Evolutionary conservation across 2,329 filamentous ascomycete genomes (phyloP).

Genomic region (Fusarium duplospermum): DNA sequence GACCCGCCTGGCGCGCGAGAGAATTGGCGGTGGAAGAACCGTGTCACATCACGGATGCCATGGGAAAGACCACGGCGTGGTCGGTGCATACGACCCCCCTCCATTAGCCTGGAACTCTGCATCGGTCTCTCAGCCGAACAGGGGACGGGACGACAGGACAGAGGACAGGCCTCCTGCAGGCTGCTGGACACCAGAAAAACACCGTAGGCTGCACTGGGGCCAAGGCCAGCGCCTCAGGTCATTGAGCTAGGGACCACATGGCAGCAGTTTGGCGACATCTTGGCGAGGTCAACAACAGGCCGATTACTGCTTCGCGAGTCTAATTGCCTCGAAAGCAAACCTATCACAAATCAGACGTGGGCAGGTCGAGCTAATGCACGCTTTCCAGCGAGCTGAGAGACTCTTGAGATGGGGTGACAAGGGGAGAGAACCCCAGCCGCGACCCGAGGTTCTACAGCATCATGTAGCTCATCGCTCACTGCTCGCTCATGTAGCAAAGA

Average conservation of each 20-base stretch:
- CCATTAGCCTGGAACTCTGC: constrained; percentile 27
- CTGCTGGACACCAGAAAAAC: constrained; percentile 4
- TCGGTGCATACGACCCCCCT: constrained; percentile 22
- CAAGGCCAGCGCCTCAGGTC: constrained; percentile 1
- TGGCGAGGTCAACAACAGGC: constrained; percentile 1
- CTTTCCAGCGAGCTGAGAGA: constrained; percentile 28
- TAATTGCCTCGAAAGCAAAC: not conserved
- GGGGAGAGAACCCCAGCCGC: constrained; percentile 15
- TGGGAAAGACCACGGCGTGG: constrained; percentile 14
- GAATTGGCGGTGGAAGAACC: constrained; percentile 30
- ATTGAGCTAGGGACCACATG: not conserved
- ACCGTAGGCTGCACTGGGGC: not conserved
- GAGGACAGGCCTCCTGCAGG: not conserved
- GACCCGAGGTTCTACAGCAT: constrained; percentile 33
- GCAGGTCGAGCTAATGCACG: constrained; percentile 19
- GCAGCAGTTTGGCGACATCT: not conserved
- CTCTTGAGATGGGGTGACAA: constrained; percentile 7
- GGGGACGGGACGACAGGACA: constrained; percentile 31
- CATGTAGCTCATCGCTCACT: constrained; percentile 5
- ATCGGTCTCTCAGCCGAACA: constrained; percentile 39
- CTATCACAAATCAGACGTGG: constrained; percentile 11
- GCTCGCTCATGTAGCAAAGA: constrained; percentile 15
- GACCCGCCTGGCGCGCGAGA: constrained; percentile 10
- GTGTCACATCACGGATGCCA: constrained; percentile 27
- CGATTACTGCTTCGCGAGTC: not conserved